phyloP scores from a whole-genome alignment of 1,284 basidiomycete genomes.

The Austropuccinia psidii region DNA sequence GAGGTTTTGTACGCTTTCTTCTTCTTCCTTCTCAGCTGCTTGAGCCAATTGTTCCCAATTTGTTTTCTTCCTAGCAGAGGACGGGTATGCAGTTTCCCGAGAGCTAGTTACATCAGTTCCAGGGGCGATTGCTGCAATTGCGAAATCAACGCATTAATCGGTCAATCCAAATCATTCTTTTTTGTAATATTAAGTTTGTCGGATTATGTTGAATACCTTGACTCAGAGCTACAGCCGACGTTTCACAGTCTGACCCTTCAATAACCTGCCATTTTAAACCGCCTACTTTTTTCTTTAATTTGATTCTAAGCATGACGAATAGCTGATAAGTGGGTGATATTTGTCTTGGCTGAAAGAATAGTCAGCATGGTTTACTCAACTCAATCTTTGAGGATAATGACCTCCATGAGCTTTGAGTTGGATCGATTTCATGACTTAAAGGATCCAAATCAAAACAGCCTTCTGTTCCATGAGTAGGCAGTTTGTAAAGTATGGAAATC shows the following conservation, averaged over 20 bases:
- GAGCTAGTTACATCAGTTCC: neutral
- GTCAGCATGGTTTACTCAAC: constrained; percentile 37
- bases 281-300: constrained; percentile 57
- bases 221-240: neutral
- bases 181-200: neutral
- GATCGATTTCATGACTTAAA: constrained; percentile 68
- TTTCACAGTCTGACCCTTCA: constrained; percentile 54
- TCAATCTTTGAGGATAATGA: constrained; percentile 79
- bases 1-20: constrained; percentile 55
- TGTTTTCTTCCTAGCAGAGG: constrained; percentile 52
- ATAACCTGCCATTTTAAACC: constrained; percentile 67
- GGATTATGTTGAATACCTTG: neutral
- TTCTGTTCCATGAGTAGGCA: constrained; percentile 11
- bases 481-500: constrained; percentile 9
- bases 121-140: neutral
- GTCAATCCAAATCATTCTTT: no score
- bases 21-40: constrained; percentile 57
- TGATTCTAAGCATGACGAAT: constrained; percentile 46
- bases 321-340: neutral
- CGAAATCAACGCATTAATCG: no score
- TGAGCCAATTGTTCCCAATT: constrained; percentile 73
- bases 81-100: constrained; percentile 40
- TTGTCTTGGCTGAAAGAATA: neutral
- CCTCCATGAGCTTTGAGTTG: constrained; percentile 57
- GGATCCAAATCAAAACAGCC: constrained; percentile 56